Base-by-base conservation (phyloP, 1,284 basidiomycete genomes). In the Apiotrichum brassicae region DNA sequence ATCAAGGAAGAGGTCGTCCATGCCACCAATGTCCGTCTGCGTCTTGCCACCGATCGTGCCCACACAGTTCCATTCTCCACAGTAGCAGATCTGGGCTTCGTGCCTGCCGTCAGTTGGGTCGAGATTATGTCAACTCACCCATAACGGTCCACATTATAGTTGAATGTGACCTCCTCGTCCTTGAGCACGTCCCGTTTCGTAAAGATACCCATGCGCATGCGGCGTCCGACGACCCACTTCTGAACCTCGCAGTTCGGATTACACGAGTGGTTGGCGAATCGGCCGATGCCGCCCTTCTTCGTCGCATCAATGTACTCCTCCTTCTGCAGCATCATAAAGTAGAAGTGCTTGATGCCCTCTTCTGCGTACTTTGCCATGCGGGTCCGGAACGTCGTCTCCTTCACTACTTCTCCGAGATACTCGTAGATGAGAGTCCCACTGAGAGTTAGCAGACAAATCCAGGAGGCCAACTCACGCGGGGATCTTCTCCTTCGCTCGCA, bases 231-330 rank as follows among this genome's bases (percentile, higher is more conserved):
- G 16, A 92, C 92, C 95, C 95, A 99, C 75, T 97, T 97, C 38
- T 92, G 91, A n/a, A 99, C 94, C 66, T 90, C 95, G 70, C 91
- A 97, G 65, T 98, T 99, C 9, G 95, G 95, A 60, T 85, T 90
- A 72, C 95, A 99, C 56, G 90, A 94, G 74, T 99, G 95, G 69
- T 99, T 99, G 26, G 93, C 88, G 68, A 99, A 98, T 7, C 95
- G 85, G 4, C 90, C 94, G 39, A 92, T 92, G 0, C 92, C 93
- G 18, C 95, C 95, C 63, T 85, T 86, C 71, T 95, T 97, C 1
- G 95, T 98, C 2, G 95, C 95, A 72, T 99, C 95, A 62, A 99
- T 91, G 74, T 89, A 98, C 91, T 98, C 92, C 61, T 97, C 92
- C 63, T 89, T 91, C 73, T 97, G 95, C 49, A 98, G 75, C 87